Evolutionary conservation across 805 yeast species (phyloP).

Genomic region (Saturnispora besseyi): DNA sequence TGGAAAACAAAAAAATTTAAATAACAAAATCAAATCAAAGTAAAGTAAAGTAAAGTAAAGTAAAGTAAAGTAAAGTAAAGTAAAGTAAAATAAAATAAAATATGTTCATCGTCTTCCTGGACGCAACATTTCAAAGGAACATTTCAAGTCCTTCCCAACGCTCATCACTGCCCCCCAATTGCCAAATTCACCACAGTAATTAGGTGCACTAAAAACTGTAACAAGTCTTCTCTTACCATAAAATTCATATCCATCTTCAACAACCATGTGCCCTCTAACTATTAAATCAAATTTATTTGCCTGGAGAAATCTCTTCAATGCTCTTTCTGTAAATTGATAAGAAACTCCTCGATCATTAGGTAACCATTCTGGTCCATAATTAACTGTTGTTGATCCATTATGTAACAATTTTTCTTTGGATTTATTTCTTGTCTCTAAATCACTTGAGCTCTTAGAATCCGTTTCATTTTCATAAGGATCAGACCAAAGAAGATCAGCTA

Average conservation of each 20-base stretch:
- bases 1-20: no score
- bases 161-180: constrained; percentile 77
- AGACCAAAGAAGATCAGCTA: constrained; percentile 76
- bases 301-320: constrained; percentile 60
- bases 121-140: constrained; percentile 63
- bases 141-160: constrained; percentile 56
- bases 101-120: constrained; percentile 28
- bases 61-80: neutral
- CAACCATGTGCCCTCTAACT: constrained; percentile 84
- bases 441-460: neutral
- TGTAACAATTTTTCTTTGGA: neutral
- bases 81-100: neutral
- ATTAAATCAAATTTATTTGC: constrained; percentile 66
- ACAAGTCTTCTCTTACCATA: constrained; percentile 66
- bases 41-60: neutral
- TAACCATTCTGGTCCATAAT: constrained; percentile 46
- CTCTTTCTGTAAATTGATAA: constrained; percentile 64
- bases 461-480: constrained; percentile 50
- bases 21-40: no score
- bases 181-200: constrained; percentile 74
- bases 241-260: constrained; percentile 81
- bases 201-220: constrained; percentile 76
- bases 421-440: neutral
- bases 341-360: constrained; percentile 80
- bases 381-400: neutral